Conservation (phyloP, 768 basidiomycete genomes). For the Trichaptum fuscoviolaceum region DNA sequence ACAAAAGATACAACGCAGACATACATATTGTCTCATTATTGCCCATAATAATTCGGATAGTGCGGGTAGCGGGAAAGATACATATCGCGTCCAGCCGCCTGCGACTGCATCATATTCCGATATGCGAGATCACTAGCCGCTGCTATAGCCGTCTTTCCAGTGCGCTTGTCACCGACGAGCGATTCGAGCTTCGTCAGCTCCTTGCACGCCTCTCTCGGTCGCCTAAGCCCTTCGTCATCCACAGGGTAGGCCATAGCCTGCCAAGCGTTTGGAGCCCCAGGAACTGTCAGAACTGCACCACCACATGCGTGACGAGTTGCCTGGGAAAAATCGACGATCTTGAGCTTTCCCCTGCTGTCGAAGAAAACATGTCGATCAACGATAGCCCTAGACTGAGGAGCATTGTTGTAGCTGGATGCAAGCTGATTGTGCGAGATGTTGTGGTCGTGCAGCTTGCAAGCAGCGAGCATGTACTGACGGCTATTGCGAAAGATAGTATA, state of each 20-base stretch:
- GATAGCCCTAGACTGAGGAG: background rate
- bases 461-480: slow-evolving; percentile 27
- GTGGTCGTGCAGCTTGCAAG: slow-evolving; percentile 30
- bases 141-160: background rate
- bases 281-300: slow-evolving; percentile 12
- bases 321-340: slow-evolving; percentile 32
- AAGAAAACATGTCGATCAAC: slow-evolving; percentile 27
- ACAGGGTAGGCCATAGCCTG: background rate
- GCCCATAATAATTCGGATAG: background rate
- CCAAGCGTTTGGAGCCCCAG: background rate
- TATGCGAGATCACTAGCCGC: background rate
- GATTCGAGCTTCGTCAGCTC: background rate
- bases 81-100: background rate
- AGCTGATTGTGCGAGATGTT: slow-evolving; percentile 34
- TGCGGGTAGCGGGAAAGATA: background rate
- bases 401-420: background rate
- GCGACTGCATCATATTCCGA: background rate
- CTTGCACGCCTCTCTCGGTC: background rate
- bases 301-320: slow-evolving; percentile 28
- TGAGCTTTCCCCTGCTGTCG: slow-evolving; percentile 23
- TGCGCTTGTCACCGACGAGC: background rate
- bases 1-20: background rate
- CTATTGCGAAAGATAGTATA: slow-evolving; percentile 18
- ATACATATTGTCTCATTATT: background rate
- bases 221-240: background rate